phyloP scores from a whole-genome alignment of 176 grass and related monocot genomes.

The Hyparrhenia diplandra region DNA sequence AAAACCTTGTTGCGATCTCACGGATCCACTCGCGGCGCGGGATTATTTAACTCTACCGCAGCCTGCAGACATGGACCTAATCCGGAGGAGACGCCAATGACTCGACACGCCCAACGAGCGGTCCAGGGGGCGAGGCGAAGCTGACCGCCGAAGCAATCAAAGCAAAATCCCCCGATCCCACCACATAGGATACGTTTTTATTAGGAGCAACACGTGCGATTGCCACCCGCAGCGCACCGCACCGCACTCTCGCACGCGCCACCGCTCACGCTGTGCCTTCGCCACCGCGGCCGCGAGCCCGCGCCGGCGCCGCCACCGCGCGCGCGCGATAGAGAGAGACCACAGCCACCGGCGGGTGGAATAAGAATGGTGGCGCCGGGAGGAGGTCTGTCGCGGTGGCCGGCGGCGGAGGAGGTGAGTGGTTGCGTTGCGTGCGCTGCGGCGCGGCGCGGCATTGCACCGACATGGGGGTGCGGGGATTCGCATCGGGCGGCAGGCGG shows the following conservation, averaged over 20 bases:
- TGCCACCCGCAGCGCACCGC: background rate
- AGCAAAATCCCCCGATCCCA: no score
- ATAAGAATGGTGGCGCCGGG: conserved; percentile 35
- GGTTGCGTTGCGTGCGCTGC: background rate
- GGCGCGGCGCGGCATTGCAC: conserved; percentile 18
- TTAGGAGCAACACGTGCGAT: background rate
- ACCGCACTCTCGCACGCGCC: background rate
- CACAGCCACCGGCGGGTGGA: background rate
- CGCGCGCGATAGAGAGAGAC: background rate
- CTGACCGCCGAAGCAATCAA: background rate
- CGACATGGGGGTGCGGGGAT: background rate
- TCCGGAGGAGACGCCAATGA: background rate
- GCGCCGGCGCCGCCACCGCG: no score
- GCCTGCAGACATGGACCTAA: background rate
- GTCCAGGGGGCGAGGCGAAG: no score
- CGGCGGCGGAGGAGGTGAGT: conserved; percentile 50
- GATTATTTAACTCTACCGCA: no score
- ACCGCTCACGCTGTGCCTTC: background rate
- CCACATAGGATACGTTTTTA: no score
- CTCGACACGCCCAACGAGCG: background rate
- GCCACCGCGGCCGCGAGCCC: background rate
- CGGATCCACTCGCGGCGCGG: background rate
- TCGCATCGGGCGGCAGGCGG: background rate
- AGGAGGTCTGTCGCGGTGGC: conserved; percentile 30
- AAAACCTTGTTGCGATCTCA: background rate